These are phyloP conservation scores for Ogataea hybrid DNA, from an alignment of 1,139 yeast species.

Conservation along the genomic window DNA sequence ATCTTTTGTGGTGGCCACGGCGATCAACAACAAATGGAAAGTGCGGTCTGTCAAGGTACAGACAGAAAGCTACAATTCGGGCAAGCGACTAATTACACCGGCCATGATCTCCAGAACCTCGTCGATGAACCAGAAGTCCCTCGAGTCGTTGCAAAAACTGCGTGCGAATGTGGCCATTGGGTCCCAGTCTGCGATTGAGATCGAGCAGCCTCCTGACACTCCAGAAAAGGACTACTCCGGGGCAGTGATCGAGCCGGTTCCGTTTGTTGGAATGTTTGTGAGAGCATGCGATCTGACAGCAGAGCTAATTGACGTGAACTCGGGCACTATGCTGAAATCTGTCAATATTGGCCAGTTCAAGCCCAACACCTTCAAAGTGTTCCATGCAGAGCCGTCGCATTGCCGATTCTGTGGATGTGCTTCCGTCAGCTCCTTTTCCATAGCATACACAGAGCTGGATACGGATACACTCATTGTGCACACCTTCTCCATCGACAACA, in stretches of 20 bases:
- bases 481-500: slow-evolving; percentile 67
- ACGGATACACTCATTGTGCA: slow-evolving; percentile 64
- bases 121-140: slow-evolving; percentile 20
- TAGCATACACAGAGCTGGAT: slow-evolving; percentile 65
- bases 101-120: slow-evolving; percentile 32
- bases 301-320: slow-evolving; percentile 71
- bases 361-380: slow-evolving; percentile 58
- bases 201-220: slow-evolving; percentile 4
- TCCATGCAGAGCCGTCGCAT: slow-evolving; percentile 83
- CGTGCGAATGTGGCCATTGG: slow-evolving; percentile 12
- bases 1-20: slow-evolving; percentile 60
- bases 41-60: slow-evolving; percentile 48
- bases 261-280: slow-evolving; percentile 71
- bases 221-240: slow-evolving; percentile 14
- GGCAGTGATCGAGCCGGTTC: slow-evolving; percentile 45
- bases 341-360: slow-evolving; percentile 63
- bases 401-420: slow-evolving; percentile 92
- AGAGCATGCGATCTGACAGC: slow-evolving; percentile 54
- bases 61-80: slow-evolving; percentile 48
- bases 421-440: slow-evolving; percentile 67
- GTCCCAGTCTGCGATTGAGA: slow-evolving; percentile 11
- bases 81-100: slow-evolving; percentile 37
- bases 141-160: slow-evolving; percentile 17
- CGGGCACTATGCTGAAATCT: slow-evolving; percentile 60
- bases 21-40: slow-evolving; percentile 66